A percentile compares a stretch with the other conserved stretches of the same genome.
These are phyloP conservation scores for Cynara cardunculus DNA, from an alignment of 129 eudicot species.

Conservation along the genomic window DNA sequence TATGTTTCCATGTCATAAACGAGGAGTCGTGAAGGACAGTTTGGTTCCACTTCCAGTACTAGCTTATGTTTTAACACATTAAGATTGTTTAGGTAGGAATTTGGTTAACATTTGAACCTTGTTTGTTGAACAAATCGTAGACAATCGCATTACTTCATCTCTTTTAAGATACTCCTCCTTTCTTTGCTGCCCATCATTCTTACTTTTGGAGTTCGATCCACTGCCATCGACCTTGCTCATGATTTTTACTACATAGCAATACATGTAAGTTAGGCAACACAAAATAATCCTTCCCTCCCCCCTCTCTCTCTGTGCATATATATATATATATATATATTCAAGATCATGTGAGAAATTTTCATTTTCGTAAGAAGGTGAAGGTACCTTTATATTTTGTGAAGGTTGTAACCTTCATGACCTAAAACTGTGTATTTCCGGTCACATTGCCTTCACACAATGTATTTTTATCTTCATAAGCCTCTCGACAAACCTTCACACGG, in stretches of 20 bases:
- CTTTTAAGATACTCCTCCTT: conserved; percentile 39
- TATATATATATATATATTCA: too few species aligned
- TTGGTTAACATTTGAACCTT: conserved; percentile 31
- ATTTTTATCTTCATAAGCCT: too few species aligned
- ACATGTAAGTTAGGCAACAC: neutral
- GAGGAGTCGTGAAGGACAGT: neutral
- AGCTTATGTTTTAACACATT: neutral
- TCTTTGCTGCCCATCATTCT: conserved; percentile 37
- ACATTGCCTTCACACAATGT: too few species aligned
- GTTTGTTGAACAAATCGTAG: conserved; percentile 21
- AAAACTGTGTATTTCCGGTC: too few species aligned
- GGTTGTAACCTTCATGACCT: too few species aligned
- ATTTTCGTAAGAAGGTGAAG: too few species aligned
- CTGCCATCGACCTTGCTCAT: conserved; percentile 35
- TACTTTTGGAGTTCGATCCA: conserved; percentile 33
- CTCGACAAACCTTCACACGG: too few species aligned
- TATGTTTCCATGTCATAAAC: neutral
- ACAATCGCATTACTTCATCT: conserved; percentile 28
- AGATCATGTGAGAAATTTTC: too few species aligned
- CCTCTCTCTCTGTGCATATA: neutral
- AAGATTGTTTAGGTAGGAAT: conserved; percentile 1
- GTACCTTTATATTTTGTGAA: too few species aligned
- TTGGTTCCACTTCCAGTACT: neutral
- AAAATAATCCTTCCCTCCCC: neutral
- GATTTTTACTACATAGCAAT: conserved; percentile 35